Evolutionary conservation across 176 grass and related monocot species (phyloP), one percentile per base, ranked within the genome.

Genomic region (Eleusine coracana): DNA sequence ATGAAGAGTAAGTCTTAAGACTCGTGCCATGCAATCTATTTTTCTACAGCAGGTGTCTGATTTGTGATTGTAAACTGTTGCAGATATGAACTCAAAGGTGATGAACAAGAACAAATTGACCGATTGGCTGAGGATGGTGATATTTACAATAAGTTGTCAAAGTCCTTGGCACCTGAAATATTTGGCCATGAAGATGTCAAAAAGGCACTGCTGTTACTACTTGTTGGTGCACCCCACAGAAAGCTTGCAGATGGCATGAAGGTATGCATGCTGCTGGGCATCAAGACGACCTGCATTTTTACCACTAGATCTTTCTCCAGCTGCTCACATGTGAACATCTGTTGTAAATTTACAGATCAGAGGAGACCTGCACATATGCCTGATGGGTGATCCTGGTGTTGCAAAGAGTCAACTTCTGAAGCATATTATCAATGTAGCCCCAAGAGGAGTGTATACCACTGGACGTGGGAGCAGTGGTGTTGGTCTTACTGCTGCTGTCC

Each of bases 151-250:
- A 99, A 99, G 83, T 77, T 99, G 72, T 20, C 97, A 71, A 95
- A 50, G 45, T 99, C 97, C 18, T 74, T 99, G 74, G 97, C 97
- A 74, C 97, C 97, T 71, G 97, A 99, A 93, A 99, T 99, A 92
- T 99, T 99, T 89, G 97, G 97, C 18, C 97, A 99, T 83, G 97
- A 99, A 86, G 97, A 99, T 61, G 97, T 99, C 3, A 99, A 99
- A 70, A 99, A 99, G 51, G 97, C 93, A 70, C 89, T 99, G 63
- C 38, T 99, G 34, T 71, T 99, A 54, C 93, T 99, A 75, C 97
- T 99, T 86, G 97, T 99, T 45, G 97, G 97, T 0, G 89, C 97
- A 82, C 97, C 97, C 77, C 93, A 96, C 77, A 80, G 97, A 55
- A 99, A 99, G 58, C 97, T 99, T 1, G 59, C 83, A 44, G 97